These are phyloP conservation scores for Scheffersomyces insectosa DNA, from an alignment of 1,139 yeast species.

Conservation along the genomic window DNA sequence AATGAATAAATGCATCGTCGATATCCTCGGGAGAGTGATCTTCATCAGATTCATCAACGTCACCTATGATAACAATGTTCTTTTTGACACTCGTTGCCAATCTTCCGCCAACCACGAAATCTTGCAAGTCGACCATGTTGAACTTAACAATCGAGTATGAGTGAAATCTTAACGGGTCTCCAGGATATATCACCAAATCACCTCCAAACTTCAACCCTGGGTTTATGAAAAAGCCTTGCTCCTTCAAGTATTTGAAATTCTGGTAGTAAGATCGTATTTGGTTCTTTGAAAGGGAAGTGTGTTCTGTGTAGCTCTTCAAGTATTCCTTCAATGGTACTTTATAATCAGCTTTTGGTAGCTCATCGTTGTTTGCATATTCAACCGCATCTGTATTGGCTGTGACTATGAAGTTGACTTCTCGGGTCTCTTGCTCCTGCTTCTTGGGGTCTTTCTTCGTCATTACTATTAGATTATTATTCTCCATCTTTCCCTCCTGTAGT, in stretches of 20 bases:
- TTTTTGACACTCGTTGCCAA: conserved; percentile 92
- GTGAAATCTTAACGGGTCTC: conserved; percentile 89
- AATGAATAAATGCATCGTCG: conserved; percentile 5
- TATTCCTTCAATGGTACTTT: conserved; percentile 1
- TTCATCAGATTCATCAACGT: conserved; percentile 13
- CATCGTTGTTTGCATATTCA: not conserved
- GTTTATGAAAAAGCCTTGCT: conserved; percentile 54
- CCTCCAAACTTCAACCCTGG: conserved; percentile 95
- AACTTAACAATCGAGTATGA: conserved; percentile 78
- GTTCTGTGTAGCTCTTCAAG: not conserved
- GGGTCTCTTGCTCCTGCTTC: not conserved
- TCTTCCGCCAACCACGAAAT: conserved; percentile 79
- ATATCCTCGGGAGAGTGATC: conserved; percentile 5
- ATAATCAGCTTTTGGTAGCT: not conserved
- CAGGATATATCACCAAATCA: conserved; percentile 86
- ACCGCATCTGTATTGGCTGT: conserved; percentile 3
- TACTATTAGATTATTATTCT: not conserved
- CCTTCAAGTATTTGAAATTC: conserved; percentile 38
- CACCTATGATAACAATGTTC: conserved; percentile 68
- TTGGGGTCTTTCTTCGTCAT: not conserved
- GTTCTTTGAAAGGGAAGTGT: conserved; percentile 4
- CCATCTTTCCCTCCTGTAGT: not conserved
- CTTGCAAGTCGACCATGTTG: conserved; percentile 49
- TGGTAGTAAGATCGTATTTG: conserved; percentile 8
- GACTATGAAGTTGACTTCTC: conserved; percentile 6